phyloP scores from a whole-genome alignment of 179 eudicot species.

The Corrigiola litoralis region DNA sequence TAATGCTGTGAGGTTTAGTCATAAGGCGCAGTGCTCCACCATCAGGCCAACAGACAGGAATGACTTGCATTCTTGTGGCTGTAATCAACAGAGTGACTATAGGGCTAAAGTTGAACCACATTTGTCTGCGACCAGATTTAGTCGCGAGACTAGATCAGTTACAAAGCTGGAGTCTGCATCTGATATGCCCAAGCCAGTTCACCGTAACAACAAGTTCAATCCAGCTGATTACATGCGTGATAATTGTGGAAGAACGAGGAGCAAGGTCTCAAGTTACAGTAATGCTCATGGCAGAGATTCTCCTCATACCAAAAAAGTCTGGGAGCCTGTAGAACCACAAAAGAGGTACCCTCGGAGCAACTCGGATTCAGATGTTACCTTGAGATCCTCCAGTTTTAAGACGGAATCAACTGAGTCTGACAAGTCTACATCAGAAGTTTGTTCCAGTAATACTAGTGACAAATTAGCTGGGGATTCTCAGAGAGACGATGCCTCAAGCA shows the following conservation, averaged over 20 bases:
- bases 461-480: constrained; percentile 27
- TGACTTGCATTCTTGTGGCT: constrained; percentile 60
- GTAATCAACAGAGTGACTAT: constrained; percentile 55
- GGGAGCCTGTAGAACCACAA: constrained; percentile 93
- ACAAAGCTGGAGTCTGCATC: constrained; percentile 36
- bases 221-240: constrained; percentile 47
- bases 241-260: constrained; percentile 48
- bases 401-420: constrained; percentile 36
- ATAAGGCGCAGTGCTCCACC: constrained; percentile 46
- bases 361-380: constrained; percentile 64
- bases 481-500: constrained; percentile 17
- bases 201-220: constrained; percentile 47
- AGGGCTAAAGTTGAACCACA: constrained; percentile 41
- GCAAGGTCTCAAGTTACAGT: constrained; percentile 40
- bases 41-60: constrained; percentile 38
- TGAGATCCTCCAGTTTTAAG: constrained; percentile 42
- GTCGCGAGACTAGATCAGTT: constrained; percentile 40
- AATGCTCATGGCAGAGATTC: constrained; percentile 38
- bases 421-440: constrained; percentile 33
- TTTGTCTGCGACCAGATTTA: constrained; percentile 27
- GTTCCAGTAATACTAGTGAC: constrained; percentile 27
- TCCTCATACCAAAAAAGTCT: constrained; percentile 61
- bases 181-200: constrained; percentile 54
- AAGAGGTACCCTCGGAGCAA: constrained; percentile 64
- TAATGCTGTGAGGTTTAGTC: constrained; percentile 42